phyloP scores from a whole-genome alignment of 179 eudicot genomes.

The Spinacia oleracea region DNA sequence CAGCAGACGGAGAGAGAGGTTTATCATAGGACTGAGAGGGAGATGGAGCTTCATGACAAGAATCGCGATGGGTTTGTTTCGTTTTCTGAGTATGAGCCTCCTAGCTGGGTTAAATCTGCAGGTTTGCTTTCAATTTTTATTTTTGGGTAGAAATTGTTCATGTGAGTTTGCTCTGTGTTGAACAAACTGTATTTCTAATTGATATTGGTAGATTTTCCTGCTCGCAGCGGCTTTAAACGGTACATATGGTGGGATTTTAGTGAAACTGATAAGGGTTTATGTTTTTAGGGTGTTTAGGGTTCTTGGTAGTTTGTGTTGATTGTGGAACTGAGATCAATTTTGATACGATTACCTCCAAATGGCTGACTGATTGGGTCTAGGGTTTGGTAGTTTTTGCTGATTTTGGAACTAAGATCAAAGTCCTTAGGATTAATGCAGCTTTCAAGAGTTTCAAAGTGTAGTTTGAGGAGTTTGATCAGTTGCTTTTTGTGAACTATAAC shows the following conservation, averaged over 20 bases:
- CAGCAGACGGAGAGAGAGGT: conserved; percentile 60
- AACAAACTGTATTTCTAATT: no score
- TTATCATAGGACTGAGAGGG: conserved; percentile 68
- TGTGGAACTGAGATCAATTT: neutral
- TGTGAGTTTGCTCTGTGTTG: neutral
- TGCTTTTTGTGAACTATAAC: neutral
- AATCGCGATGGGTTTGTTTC: conserved; percentile 78
- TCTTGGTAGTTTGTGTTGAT: neutral
- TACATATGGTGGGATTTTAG: neutral
- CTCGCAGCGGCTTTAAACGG: neutral
- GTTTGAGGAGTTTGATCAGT: neutral
- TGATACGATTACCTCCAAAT: neutral
- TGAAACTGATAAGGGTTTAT: neutral
- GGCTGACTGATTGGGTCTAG: neutral
- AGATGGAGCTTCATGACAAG: conserved; percentile 87
- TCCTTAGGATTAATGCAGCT: neutral
- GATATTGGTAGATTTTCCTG: neutral
- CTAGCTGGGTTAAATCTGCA: conserved; percentile 66
- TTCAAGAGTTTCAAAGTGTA: neutral
- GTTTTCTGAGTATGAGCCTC: conserved; percentile 76
- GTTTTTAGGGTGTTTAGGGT: neutral
- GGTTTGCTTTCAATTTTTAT: conserved; percentile 34
- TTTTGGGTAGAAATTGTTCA: neutral
- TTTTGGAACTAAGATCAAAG: neutral
- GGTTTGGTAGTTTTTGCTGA: neutral